Base-by-base conservation (phyloP, 495 filamentous ascomycete species). In the Podospora pseudopauciseta region DNA sequence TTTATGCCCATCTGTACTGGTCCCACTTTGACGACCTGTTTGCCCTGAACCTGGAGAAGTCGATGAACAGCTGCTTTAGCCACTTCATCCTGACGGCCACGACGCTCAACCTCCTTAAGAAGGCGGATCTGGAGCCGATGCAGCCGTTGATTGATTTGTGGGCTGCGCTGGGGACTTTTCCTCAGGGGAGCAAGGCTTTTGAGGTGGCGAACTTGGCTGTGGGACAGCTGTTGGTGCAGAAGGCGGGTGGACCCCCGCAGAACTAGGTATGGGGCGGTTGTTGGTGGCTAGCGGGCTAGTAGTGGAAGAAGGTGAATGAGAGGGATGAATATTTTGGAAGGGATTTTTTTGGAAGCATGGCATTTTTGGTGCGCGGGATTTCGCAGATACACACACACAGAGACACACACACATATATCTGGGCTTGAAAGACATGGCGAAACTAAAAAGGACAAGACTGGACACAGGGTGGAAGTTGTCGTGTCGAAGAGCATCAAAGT, bases 21-120 rank as follows among this genome's bases (percentile, higher is more conserved):
- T 88, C 89, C 7, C 91, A 94, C 80, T 94, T 90, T 82, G 77
- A 91, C 68, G 89, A 92, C 27, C 91, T 92, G 83, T 94, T 91
- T 83, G 87, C 92, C 75, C 84, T 94, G 68, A 90, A 88, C 80
- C 87, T 90, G 63, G 88, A 92, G 71, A 91, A 92, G 81, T 88
- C 92, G 70, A 86, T 97, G 68, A 97, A 97, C 85, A 95, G 92
- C 78, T 95, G 92, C 80, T 97, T 97, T 78, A 91, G 93, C 65
- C 93, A 96, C 82, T 97, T 96, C 69, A 85, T 96, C 71, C 89
- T 93, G 26, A 94, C 96, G 7, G 92, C 91, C 62, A 94, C 92
- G 68, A 89, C 93, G 60, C 91, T 93, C 75, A 88, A 89, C 68
- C 89, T 97, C 75, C 84, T 97, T 59, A 87, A 88, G 64, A 91